Evolutionary conservation across 2,329 filamentous ascomycete genomes (phyloP).

Genomic region (Monosporascus sp.): DNA sequence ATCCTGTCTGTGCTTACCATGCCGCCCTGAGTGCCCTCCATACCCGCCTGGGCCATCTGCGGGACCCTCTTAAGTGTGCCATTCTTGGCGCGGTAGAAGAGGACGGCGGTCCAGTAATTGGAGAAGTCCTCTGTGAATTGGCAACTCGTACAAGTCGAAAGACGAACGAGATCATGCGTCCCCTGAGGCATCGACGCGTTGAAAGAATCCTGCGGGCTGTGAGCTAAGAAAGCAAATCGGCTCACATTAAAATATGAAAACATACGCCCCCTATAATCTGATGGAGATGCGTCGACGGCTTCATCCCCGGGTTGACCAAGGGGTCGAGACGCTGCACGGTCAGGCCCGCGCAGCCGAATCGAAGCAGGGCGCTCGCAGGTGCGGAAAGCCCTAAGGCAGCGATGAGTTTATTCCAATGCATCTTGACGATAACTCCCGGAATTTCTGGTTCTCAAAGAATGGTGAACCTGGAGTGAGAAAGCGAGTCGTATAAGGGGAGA

Average conservation of each 20-base stretch:
- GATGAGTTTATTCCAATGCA: conserved; percentile 19
- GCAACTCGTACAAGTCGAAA: conserved; percentile 38
- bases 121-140: conserved; percentile 28
- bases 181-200: conserved; percentile 35
- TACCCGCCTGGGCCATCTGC: conserved; percentile 51
- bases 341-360: conserved; percentile 44
- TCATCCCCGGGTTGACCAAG: conserved; percentile 34
- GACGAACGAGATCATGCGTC: conserved; percentile 24
- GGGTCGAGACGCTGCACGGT: conserved; percentile 39
- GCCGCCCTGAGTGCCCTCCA: conserved; percentile 33
- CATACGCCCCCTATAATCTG: conserved; percentile 47
- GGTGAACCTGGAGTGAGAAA: background rate
- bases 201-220: conserved; percentile 32
- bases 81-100: conserved; percentile 28
- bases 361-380: conserved; percentile 23
- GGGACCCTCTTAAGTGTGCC: conserved; percentile 26
- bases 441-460: background rate
- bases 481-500: conserved; percentile 1
- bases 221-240: conserved; percentile 1
- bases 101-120: conserved; percentile 28
- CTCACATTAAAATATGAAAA: background rate
- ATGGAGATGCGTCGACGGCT: conserved; percentile 51
- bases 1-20: conserved; percentile 25
- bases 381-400: conserved; percentile 23
- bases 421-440: conserved; percentile 8